Percentiles rank a stretch among this genome's conserved stretches.
Evolutionary conservation across 2,329 filamentous ascomycete species (phyloP).

Genomic region (Pyricularia sp.): DNA sequence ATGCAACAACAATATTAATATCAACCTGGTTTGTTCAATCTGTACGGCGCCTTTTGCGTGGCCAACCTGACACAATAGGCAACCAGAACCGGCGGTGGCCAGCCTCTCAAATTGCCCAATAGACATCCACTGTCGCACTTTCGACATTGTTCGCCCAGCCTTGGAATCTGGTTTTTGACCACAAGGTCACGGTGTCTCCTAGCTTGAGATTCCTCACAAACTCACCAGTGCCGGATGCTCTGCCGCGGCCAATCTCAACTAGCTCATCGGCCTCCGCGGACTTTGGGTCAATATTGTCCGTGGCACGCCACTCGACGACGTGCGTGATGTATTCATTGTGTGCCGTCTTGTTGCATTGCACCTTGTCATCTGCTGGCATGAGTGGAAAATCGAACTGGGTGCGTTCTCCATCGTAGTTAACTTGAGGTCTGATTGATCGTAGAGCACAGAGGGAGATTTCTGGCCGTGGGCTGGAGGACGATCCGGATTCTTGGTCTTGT

Average conservation of each 20-base stretch:
- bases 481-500: neutral
- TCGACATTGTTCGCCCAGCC: constrained; percentile 41
- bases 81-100: neutral
- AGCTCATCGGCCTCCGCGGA: constrained; percentile 21
- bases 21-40: neutral
- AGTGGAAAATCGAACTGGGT: neutral
- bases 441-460: constrained; percentile 11
- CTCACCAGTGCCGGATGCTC: constrained; percentile 34
- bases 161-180: constrained; percentile 43
- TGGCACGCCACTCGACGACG: constrained; percentile 38
- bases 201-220: constrained; percentile 42
- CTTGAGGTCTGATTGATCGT: constrained; percentile 21
- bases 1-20: neutral
- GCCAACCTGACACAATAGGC: too few species aligned
- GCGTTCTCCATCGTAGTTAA: constrained; percentile 6
- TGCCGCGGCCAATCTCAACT: constrained; percentile 32
- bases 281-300: constrained; percentile 32
- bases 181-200: constrained; percentile 50
- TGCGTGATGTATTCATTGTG: constrained; percentile 23
- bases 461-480: neutral
- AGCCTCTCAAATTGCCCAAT: constrained; percentile 35
- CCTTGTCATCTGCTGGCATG: constrained; percentile 14
- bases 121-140: constrained; percentile 39
- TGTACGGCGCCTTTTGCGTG: too few species aligned
- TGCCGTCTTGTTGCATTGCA: constrained; percentile 34